A percentile compares a stretch with the other conserved stretches of the same genome.
Conservation (phyloP, 140 eudicot genomes). For the Erigeron philadelphicus region DNA sequence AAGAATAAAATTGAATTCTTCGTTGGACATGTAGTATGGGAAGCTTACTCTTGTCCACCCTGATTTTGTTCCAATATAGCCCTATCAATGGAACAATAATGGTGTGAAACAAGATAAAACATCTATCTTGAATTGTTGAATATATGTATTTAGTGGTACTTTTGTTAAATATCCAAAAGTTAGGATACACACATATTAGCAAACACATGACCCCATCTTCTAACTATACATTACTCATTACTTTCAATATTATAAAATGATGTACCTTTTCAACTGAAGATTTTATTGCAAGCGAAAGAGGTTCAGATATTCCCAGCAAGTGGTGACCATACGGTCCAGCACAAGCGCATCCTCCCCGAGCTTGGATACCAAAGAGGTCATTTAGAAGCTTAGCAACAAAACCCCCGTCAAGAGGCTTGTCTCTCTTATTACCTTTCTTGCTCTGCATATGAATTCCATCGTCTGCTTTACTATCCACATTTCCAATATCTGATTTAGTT, state of each 20-base stretch:
- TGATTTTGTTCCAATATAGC: constrained; percentile 54
- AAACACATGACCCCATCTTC: no score
- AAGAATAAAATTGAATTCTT: constrained; percentile 59
- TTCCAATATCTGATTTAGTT: background rate
- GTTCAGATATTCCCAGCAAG: constrained; percentile 44
- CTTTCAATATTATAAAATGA: no score
- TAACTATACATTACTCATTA: no score
- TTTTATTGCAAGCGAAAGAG: constrained; percentile 45
- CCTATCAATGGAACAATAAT: constrained; percentile 31
- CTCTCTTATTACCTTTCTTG: constrained; percentile 31
- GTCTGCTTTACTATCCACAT: background rate
- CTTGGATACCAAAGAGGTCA: constrained; percentile 90
- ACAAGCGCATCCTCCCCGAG: constrained; percentile 93
- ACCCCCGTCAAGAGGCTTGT: constrained; percentile 64
- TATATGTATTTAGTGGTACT: no score
- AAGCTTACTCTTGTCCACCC: constrained; percentile 91
- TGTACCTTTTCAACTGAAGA: constrained; percentile 35
- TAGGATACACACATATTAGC: no score
- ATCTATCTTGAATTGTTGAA: no score
- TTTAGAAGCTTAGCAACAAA: constrained; percentile 77
- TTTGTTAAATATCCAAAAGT: no score
- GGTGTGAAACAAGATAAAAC: no score
- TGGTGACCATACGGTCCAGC: constrained; percentile 83
- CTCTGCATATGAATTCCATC: constrained; percentile 20
- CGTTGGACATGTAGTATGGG: constrained; percentile 74